Percentiles rank a stretch among this genome's conserved stretches.
Evolutionary conservation across 202 grass and related monocot genomes (phyloP).

Genomic region (Zizania palustris): DNA sequence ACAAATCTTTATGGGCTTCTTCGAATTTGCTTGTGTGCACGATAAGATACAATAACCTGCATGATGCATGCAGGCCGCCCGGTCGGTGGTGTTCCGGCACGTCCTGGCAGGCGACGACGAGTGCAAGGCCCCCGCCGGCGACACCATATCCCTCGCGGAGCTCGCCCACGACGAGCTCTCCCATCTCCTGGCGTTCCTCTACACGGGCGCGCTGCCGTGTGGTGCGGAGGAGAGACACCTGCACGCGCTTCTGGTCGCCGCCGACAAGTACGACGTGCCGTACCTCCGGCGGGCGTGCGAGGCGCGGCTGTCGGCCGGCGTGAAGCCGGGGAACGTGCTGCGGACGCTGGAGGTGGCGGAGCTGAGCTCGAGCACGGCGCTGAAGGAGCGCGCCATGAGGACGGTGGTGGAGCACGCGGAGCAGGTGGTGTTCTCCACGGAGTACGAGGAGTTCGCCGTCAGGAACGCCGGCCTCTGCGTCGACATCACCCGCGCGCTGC

Average conservation of each 20-base stretch:
- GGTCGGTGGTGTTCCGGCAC: conserved; percentile 73
- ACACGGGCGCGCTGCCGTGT: conserved; percentile 40
- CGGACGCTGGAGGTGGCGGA: conserved; percentile 73
- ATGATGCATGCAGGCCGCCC: conserved; percentile 48
- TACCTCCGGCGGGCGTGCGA: conserved; percentile 63
- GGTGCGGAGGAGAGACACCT: conserved; percentile 17
- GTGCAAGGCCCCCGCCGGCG: conserved; percentile 66
- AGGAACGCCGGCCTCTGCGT: conserved; percentile 63
- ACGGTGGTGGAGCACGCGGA: conserved; percentile 60
- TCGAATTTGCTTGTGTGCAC: neutral
- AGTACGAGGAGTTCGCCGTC: conserved; percentile 57
- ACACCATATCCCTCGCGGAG: conserved; percentile 59
- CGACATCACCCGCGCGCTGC: conserved; percentile 72
- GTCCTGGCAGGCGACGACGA: conserved; percentile 50
- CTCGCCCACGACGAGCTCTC: conserved; percentile 62
- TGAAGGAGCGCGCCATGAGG: conserved; percentile 66
- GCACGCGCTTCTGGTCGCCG: conserved; percentile 61
- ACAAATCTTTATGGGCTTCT: neutral
- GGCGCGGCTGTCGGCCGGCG: conserved; percentile 41
- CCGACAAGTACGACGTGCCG: conserved; percentile 80
- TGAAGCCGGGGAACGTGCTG: conserved; percentile 54
- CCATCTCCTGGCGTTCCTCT: conserved; percentile 66
- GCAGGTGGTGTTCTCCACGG: conserved; percentile 59
- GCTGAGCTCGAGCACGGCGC: conserved; percentile 40
- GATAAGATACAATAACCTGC: neutral